These are phyloP conservation scores for Phoma sp. DNA, from an alignment of 2,329 filamentous ascomycete genomes.

Conservation along the genomic window DNA sequence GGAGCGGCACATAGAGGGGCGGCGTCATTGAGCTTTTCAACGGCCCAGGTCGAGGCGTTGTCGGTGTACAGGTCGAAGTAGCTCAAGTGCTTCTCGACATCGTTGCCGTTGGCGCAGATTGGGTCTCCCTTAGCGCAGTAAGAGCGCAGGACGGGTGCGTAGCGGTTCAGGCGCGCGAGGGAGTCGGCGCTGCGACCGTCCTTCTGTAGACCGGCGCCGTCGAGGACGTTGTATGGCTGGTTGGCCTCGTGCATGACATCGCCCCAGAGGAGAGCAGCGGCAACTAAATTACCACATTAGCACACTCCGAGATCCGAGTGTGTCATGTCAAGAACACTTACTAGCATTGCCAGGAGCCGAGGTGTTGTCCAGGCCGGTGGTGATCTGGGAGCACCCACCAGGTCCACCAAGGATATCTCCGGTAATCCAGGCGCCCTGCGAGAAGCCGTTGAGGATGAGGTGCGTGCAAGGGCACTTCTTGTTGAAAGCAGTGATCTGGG, in stretches of 20 bases:
- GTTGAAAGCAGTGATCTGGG: slow-evolving; percentile 62
- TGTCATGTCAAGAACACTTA: slow-evolving; percentile 28
- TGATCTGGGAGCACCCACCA: slow-evolving; percentile 29
- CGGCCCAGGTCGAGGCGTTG: slow-evolving; percentile 32
- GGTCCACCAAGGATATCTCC: slow-evolving; percentile 65
- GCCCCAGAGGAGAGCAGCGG: slow-evolving; percentile 36
- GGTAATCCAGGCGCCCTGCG: slow-evolving; percentile 66
- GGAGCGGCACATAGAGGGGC: slow-evolving; percentile 30
- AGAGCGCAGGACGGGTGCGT: slow-evolving; percentile 62
- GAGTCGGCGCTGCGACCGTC: slow-evolving; percentile 20
- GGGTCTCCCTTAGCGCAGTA: slow-evolving; percentile 69
- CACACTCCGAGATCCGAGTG: slow-evolving; percentile 23
- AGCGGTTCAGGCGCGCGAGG: slow-evolving; percentile 30
- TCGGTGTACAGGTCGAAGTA: slow-evolving; percentile 55
- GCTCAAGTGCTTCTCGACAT: slow-evolving; percentile 64
- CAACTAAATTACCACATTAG: slow-evolving; percentile 31
- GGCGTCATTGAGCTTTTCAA: slow-evolving; percentile 31
- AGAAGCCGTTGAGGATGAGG: slow-evolving; percentile 67
- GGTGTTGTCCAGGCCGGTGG: slow-evolving; percentile 27
- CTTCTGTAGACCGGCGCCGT: slow-evolving; percentile 26
- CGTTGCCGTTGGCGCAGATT: slow-evolving; percentile 68
- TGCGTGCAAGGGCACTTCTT: slow-evolving; percentile 62
- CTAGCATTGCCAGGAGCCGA: slow-evolving; percentile 33
- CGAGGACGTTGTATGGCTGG: slow-evolving; percentile 33
- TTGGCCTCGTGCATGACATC: slow-evolving; percentile 32